These are phyloP conservation scores for Ceratocystis papillata DNA, from an alignment of 2,329 filamentous ascomycete genomes.

Conservation along the genomic window DNA sequence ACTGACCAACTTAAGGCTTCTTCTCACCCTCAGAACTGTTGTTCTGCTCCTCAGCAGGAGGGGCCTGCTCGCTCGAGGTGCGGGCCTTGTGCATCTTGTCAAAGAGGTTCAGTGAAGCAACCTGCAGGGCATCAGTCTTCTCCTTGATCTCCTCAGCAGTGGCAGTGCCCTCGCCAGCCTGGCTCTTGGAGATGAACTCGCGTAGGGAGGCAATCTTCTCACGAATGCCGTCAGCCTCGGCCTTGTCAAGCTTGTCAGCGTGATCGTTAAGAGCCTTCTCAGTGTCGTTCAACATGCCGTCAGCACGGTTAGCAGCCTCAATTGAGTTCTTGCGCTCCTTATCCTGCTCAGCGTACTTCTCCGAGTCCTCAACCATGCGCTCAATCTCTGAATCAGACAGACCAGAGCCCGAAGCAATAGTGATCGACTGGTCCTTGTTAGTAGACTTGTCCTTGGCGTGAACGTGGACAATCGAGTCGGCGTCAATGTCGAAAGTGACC, in stretches of 20 bases:
- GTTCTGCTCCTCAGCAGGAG: conserved; percentile 58
- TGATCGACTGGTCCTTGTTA: conserved; percentile 99
- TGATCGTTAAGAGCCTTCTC: conserved; percentile 98
- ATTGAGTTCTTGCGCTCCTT: conserved; percentile 96
- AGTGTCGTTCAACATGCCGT: conserved; percentile 92
- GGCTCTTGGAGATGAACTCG: conserved; percentile 87
- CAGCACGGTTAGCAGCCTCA: conserved; percentile 92
- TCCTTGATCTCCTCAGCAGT: conserved; percentile 92
- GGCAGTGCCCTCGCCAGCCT: conserved; percentile 76
- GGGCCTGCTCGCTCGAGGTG: conserved; percentile 47
- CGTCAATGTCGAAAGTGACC: conserved; percentile 98
- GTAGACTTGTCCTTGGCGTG: conserved; percentile 98
- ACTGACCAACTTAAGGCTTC: conserved; percentile 46
- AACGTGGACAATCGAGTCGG: conserved; percentile 94
- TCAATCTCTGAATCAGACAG: conserved; percentile 90
- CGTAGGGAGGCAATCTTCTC: conserved; percentile 84
- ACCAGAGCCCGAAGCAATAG: conserved; percentile 94
- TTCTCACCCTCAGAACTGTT: conserved; percentile 50
- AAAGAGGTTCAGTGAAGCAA: conserved; percentile 88
- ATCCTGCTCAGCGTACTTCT: conserved; percentile 88
- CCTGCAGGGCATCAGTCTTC: conserved; percentile 94
- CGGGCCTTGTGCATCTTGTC: conserved; percentile 99
- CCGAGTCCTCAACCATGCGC: conserved; percentile 94
- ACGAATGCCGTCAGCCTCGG: conserved; percentile 81
- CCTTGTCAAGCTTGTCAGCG: conserved; percentile 91